Evolutionary conservation across 73 alveolate genomes (phyloP), one percentile per base, ranked within the genome.

Genomic region (Paramecium primaurelia): DNA sequence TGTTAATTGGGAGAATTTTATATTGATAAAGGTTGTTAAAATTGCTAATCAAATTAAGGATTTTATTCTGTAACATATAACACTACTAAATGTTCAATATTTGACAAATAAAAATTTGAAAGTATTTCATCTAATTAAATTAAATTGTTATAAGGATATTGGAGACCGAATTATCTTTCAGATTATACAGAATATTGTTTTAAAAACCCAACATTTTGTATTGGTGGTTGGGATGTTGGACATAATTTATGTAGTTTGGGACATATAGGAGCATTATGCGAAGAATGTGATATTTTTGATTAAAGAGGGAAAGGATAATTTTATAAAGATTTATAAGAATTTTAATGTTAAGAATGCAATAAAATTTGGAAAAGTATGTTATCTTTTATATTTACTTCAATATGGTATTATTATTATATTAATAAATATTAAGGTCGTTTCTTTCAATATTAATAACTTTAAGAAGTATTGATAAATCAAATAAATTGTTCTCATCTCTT

Each of bases 201-300:
- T 4, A 54, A 54, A 54, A 54, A 54, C 25, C 9, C 32, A 4
- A n/a, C 18, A 0, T 54, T 54, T 68, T 68, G 85, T 68, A 25
- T 10, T 0, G 85, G 85, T 30, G 85, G 85, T 14, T 68, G 85
- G 85, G 85, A 68, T 6, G 85, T n/a, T 68, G 85, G 85, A 32
- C 7, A 68, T 68, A 26, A 25, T 4, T 12, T 68, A 26, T 68
- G 85, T 26, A 14, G 25, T 12, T 4, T 14, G 14, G 85, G 85
- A 0, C 42, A 68, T 36, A 4, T 68, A 3, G 85, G 85, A 26
- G 85, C n/a, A 1, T 68, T 68, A 68, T 68, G 85, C 8, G 85
- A 68, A 36, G 42, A 68, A 26, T 68, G 85, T 36, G 85, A 68
- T 54, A 68, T 12, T 68, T 32, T 32, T 26, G 25, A 68, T 68